Percentiles rank a stretch among this genome's conserved stretches.
Evolutionary conservation across 352 stramenopile genomes (phyloP).

Genomic region (Globisporangium middletonii): DNA sequence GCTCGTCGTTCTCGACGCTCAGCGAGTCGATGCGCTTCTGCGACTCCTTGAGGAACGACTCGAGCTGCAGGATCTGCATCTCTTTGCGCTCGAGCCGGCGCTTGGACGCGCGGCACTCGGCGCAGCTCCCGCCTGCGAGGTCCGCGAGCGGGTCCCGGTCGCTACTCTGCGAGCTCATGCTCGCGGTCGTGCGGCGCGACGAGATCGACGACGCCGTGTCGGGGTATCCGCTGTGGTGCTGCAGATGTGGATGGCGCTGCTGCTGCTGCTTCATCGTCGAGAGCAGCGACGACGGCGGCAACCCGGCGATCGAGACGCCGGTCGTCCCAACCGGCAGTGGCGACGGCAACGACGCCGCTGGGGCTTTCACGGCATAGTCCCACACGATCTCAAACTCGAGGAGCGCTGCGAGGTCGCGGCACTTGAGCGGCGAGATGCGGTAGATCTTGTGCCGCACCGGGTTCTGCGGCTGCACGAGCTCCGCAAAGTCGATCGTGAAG

Average conservation of each 20-base stretch:
- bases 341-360: conserved; percentile 3
- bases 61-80: conserved; percentile 68
- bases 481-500: conserved; percentile 68
- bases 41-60: conserved; percentile 72
- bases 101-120: conserved; percentile 45
- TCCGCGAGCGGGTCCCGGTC: conserved; percentile 42
- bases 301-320: conserved; percentile 16
- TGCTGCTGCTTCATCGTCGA: conserved; percentile 21
- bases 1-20: conserved; percentile 56
- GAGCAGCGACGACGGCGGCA: conserved; percentile 34
- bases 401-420: conserved; percentile 60
- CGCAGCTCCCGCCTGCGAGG: conserved; percentile 23
- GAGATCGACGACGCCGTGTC: conserved; percentile 28
- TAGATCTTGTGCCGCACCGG: conserved; percentile 44
- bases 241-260: background rate
- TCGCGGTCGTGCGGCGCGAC: conserved; percentile 47
- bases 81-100: conserved; percentile 67
- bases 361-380: conserved; percentile 32
- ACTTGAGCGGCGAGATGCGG: conserved; percentile 64
- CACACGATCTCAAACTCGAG: conserved; percentile 77
- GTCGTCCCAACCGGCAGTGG: conserved; percentile 1
- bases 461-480: conserved; percentile 50
- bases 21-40: conserved; percentile 72
- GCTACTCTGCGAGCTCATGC: conserved; percentile 53
- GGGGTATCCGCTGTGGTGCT: conserved; percentile 6